Base-by-base conservation (phyloP, 179 eudicot genomes). In the Pouteria campechiana region DNA sequence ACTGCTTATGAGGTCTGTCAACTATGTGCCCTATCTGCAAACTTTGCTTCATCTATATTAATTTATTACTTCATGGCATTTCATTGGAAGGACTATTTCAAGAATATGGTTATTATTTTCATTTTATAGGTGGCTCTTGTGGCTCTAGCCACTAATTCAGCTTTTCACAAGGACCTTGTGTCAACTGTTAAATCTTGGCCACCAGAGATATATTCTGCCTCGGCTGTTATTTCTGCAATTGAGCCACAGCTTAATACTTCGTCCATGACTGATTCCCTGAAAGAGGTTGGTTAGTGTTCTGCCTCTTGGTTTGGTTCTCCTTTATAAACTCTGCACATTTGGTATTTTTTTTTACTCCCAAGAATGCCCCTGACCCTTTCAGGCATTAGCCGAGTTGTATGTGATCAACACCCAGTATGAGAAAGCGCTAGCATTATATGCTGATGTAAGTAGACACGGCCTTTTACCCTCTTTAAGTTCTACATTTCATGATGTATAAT, bases 381-480 rank as follows among this genome's bases (percentile, higher is more conserved):
- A 89, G 97, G 95, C 95, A 37, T 67, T 89, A 41, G 95, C 97
- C 11, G 95, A 85, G 73, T 57, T 89, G 41, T 85, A 89, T 64
- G 87, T 81, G 37, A 74, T 79, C 57, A 78, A 81, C 50, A 86
- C 75, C 44, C 95, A 89, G 55, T 61, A 78, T 54, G 89, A 89
- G 60, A 79, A 73, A 61, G 97, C 97, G 11, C 85, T 81, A 66
- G 68, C 93, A 37, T 70, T 85, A 35, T 81, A 65, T 58, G 97
- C 97, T 52, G 97, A 89, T 70, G 97, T 89, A 70, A 81, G 95
- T 72, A n/a, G n/a, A n/a, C n/a, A n/a, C n/a, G n/a, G n/a, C n/a
- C n/a, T n/a, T n/a, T n/a, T n/a, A n/a, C n/a, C n/a, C n/a, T n/a
- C n/a, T n/a, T n/a, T n/a, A n/a, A n/a, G n/a, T n/a, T n/a, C n/a